These are phyloP conservation scores for Metarhizium robertsii DNA, from an alignment of 2,329 filamentous ascomycete species.

Conservation along the genomic window DNA sequence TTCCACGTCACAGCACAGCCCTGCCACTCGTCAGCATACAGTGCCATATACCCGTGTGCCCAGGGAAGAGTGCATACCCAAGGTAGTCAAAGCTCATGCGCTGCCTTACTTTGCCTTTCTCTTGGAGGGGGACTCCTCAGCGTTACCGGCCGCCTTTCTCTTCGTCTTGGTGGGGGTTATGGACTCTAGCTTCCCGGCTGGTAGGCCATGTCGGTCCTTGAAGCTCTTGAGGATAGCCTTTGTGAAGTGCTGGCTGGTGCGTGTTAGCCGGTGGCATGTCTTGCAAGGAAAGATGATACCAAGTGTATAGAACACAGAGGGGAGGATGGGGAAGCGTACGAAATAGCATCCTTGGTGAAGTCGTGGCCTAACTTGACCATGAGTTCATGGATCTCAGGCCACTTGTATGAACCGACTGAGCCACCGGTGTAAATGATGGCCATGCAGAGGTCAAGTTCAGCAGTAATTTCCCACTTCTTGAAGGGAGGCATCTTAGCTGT, in stretches of 20 bases:
- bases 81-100: too few species aligned
- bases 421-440: slow-evolving; percentile 19
- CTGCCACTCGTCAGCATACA: too few species aligned
- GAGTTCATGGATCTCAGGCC: slow-evolving; percentile 19
- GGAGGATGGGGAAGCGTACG: slow-evolving; percentile 12
- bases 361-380: slow-evolving; percentile 24
- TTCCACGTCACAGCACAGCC: too few species aligned
- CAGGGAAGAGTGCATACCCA: too few species aligned
- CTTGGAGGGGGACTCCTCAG: not conserved
- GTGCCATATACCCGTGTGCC: too few species aligned
- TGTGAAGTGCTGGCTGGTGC: slow-evolving; percentile 27
- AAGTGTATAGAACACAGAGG: too few species aligned
- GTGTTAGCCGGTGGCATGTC: too few species aligned
- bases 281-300: too few species aligned
- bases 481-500: slow-evolving; percentile 12
- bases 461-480: slow-evolving; percentile 27
- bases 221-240: slow-evolving; percentile 28
- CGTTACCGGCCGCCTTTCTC: not conserved
- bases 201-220: slow-evolving; percentile 17
- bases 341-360: slow-evolving; percentile 30
- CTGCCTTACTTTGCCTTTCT: not conserved
- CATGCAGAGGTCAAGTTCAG: slow-evolving; percentile 30
- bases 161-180: slow-evolving; percentile 10
- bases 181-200: not conserved
- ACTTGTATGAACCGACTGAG: slow-evolving; percentile 21